Evolutionary conservation across 2,329 filamentous ascomycete species (phyloP), one percentile per base, ranked within the genome.

Genomic region (Stachybotrys elegans): DNA sequence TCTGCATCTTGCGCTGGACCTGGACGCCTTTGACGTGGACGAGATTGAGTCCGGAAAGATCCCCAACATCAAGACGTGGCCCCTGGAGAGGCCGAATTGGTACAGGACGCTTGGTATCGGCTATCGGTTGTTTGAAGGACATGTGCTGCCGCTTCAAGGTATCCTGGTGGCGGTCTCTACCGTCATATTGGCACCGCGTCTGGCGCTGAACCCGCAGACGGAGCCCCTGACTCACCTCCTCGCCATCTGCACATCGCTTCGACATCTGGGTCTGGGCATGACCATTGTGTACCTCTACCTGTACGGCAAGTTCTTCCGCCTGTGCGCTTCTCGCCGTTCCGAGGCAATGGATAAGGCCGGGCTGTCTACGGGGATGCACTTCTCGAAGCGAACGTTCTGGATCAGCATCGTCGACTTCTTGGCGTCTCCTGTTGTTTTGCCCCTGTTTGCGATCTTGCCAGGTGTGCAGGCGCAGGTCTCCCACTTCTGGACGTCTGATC

Each of bases 81-180:
- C 66, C 1, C 59, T 80, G 9, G 65, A 71, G 45, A 67, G 66
- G 29, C 75, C 74, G 17, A 65, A 79, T 57, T 83, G 71, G 70
- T 68, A 69, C 56, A 77, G 73, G 50, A 70, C 81, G 36, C 60
- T 79, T 50, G 73, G 77, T 43, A 70, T 87, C 22, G 73, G 75
- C 57, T 81, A 84, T 57, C 78, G 84, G 16, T 67, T 88, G 16
- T 88, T 84, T 54, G 84, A 88, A 60, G 84, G 84, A 0, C 84
- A 88, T 59, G 86, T 87, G 58, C 66, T 88, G 20, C 83, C 84
- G 0, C 73, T 81, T 14, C 84, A 88, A 54, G 80, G 81, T 66
- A 78, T 76, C 7, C 77, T 86, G 36, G 68, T 86, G 22, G 70
- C 87, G 20, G 54, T 86, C 35, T 72, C 79, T 3, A 84, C 81